Base-by-base conservation (phyloP, 2,329 filamentous ascomycete genomes). In the Hypoxylon sp. region DNA sequence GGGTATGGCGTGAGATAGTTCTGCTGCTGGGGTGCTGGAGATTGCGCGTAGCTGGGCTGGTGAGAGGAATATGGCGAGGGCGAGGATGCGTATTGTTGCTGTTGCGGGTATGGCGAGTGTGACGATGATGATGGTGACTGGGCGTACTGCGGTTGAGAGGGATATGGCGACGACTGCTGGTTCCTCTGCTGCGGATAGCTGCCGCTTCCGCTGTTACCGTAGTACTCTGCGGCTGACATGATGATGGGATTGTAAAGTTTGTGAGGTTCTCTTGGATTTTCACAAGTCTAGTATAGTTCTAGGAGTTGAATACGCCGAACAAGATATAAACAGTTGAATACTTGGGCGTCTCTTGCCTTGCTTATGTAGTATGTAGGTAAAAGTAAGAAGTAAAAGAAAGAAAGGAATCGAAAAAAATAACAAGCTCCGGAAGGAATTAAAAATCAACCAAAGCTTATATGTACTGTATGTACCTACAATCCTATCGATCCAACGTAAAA, bases 161-260 rank as follows among this genome's bases (percentile, higher is more conserved):
- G 57, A 21, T 63, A 59, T 1, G 54, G 42, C 2, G 56, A 55
- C 1, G 44, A 34, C 17, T 13, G 5, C 12, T 61, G 59, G 43
- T 52, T 58, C n/a, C n/a, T n/a, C 20, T 59, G 57, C 17, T 51
- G 61, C 15, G 45, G 59, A 13, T 55, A 55, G 41, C 44, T 45
- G 30, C 57, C 62, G 13, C 59, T 55, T 6, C 52, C 50, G 38
- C 52, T 57, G 29, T 53, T 59, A 2, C 53, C 49, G 54, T 68
- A 69, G 47, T 69, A 69, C 5, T 69, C 67, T 36, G 62, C 51
- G 9, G 67, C 67, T 35, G 66, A 63, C 66, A 68, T 68, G 13
- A 15, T 48, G 26, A 15, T 48, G 26, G 27, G 32, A 17, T 48
- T 23, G 36, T 32, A 36, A n/a, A n/a, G 15, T 9, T 21, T 12